Evolutionary conservation across 345 rosid species (phyloP).

Genomic region (Corchorus olitorius): DNA sequence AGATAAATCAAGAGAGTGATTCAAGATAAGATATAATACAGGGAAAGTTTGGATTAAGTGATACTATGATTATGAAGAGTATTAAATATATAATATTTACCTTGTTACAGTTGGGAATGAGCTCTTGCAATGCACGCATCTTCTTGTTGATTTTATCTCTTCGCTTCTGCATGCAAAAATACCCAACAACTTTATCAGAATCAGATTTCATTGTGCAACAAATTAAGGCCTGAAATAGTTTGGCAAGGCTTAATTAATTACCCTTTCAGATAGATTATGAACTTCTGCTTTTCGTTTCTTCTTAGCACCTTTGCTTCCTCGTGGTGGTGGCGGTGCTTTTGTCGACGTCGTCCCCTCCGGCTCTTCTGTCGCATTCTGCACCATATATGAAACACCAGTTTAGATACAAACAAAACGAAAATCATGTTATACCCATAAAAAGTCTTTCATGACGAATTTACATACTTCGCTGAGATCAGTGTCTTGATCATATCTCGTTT

Average conservation of each 20-base stretch:
- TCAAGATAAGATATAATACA: background rate
- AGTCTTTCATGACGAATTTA: background rate
- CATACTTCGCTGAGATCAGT: conserved; percentile 45
- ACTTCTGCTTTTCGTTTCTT: conserved; percentile 40
- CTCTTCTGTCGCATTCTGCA: conserved; percentile 44
- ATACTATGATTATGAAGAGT: background rate
- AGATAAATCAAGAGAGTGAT: conserved; percentile 3
- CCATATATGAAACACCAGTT: conserved; percentile 7
- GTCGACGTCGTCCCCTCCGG: background rate
- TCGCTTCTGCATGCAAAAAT: conserved; percentile 44
- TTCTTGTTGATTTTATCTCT: conserved; percentile 65
- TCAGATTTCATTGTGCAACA: background rate
- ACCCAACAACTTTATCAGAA: background rate
- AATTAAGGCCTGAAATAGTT: background rate
- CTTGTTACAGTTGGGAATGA: conserved; percentile 75
- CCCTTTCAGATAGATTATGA: conserved; percentile 52
- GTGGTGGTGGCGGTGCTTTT: conserved; percentile 34
- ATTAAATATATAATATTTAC: conserved; percentile 24
- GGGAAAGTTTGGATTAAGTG: background rate
- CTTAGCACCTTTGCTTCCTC: conserved; percentile 26
- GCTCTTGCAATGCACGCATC: conserved; percentile 62
- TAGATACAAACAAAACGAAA: background rate
- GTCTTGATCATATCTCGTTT: conserved; percentile 32
- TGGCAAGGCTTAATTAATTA: conserved; percentile 18
- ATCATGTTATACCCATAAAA: background rate